Conservation (phyloP, 208 protist genomes). For the Pavlovales sp. region DNA sequence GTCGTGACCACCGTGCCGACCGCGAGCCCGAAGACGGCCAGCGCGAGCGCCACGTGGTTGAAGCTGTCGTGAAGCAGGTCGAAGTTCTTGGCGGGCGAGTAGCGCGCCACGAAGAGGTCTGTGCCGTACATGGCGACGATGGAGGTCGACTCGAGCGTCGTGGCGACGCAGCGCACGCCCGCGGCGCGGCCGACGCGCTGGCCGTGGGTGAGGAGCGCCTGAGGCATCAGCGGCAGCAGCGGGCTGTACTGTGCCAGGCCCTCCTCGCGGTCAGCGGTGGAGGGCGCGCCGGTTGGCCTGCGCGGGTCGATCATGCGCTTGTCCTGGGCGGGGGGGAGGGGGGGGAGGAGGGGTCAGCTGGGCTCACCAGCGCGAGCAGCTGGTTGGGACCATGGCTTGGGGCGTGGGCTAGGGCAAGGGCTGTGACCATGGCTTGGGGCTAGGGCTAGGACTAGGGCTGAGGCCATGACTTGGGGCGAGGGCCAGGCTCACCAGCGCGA, state of each 20-base stretch:
- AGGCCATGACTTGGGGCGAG: too few relatives aligned
- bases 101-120: constrained; percentile 32
- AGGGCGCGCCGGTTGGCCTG: neutral
- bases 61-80: constrained; percentile 8
- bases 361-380: neutral
- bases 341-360: neutral
- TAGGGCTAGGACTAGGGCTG: too few relatives aligned
- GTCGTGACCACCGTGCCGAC: too few relatives aligned
- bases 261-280: neutral
- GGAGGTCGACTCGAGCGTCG: constrained; percentile 26
- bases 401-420: too few relatives aligned
- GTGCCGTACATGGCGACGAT: neutral
- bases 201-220: neutral
- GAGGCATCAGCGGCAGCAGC: neutral
- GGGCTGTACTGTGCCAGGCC: constrained; percentile 15
- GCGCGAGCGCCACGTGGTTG: neutral
- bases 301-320: constrained; percentile 15
- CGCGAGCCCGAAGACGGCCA: neutral
- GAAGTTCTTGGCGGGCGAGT: constrained; percentile 6
- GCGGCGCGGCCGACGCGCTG: neutral
- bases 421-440: too few relatives aligned
- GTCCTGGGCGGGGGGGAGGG: neutral
- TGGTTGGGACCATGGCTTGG: too few relatives aligned
- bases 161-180: neutral
- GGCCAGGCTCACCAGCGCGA: neutral